These are phyloP conservation scores for Fragilaria radians DNA, from an alignment of 108 stramenopile genomes.

Conservation along the genomic window DNA sequence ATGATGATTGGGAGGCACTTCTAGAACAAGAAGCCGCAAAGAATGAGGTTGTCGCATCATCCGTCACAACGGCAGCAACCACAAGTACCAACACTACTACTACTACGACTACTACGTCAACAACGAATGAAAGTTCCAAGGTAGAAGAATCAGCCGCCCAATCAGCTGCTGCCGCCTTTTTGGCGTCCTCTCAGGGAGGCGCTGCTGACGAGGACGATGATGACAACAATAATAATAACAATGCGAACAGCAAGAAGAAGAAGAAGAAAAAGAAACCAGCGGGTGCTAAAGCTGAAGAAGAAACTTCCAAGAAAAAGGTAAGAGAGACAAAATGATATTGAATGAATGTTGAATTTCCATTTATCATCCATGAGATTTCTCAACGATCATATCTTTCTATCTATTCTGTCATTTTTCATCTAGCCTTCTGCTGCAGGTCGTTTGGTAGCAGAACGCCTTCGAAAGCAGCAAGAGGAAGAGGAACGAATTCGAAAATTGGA, in stretches of 20 bases:
- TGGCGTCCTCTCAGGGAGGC: no score
- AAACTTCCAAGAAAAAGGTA: constrained; percentile 36
- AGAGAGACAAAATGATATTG: constrained; percentile 2
- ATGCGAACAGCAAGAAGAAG: constrained; percentile 50
- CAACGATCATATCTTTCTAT: no score
- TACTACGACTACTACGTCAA: constrained; percentile 17
- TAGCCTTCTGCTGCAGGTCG: constrained; percentile 75
- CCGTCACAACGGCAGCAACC: background rate
- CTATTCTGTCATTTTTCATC: constrained; percentile 4
- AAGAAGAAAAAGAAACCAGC: constrained; percentile 84
- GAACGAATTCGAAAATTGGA: constrained; percentile 61
- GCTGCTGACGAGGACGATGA: no score
- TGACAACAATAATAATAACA: constrained; percentile 34
- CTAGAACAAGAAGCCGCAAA: constrained; percentile 38
- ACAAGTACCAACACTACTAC: background rate
- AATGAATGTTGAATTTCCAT: no score
- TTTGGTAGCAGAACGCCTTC: constrained; percentile 79
- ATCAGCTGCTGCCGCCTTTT: constrained; percentile 68
- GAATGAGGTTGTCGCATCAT: constrained; percentile 11
- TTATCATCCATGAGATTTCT: no score
- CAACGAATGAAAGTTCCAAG: constrained; percentile 6
- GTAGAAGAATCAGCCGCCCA: constrained; percentile 13
- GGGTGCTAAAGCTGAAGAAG: constrained; percentile 33
- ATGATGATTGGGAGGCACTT: constrained; percentile 59
- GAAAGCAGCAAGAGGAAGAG: constrained; percentile 83